Conservation (phyloP, 441 rosid species). For the Arabidopsis lyrata region DNA sequence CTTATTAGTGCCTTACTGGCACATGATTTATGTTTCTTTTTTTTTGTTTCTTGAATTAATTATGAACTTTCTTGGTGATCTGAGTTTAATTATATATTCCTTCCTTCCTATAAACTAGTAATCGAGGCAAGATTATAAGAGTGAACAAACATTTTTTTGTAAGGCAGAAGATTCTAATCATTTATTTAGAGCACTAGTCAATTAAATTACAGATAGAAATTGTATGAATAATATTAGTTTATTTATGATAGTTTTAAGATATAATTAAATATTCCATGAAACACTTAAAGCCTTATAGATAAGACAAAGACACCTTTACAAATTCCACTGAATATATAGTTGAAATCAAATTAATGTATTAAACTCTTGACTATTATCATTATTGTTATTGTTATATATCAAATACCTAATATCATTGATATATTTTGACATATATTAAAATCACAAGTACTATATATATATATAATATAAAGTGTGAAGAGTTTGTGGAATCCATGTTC, state of each 20-base stretch:
- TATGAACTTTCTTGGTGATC: no score
- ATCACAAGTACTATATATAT: no score
- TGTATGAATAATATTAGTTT: neutral
- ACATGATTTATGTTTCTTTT: no score
- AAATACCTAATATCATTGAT: neutral
- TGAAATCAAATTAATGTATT: neutral
- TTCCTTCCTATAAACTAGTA: neutral
- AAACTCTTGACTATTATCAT: neutral
- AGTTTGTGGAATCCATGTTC: constrained; percentile 42
- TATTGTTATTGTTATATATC: neutral
- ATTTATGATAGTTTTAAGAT: neutral
- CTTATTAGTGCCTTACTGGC: no score
- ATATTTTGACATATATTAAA: neutral
- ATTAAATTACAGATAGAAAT: neutral
- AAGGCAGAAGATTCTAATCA: neutral
- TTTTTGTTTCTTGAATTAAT: no score
- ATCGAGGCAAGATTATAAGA: neutral
- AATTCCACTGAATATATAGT: neutral
- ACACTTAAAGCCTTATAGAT: neutral
- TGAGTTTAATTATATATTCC: no score
- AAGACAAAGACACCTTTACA: neutral
- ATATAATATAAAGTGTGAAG: neutral
- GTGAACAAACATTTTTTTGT: neutral
- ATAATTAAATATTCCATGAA: neutral
- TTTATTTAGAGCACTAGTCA: neutral